Evolutionary conservation across 1,139 yeast species (phyloP), one percentile per base, ranked within the genome.

Genomic region (Yamadazyma songkhlaensis): DNA sequence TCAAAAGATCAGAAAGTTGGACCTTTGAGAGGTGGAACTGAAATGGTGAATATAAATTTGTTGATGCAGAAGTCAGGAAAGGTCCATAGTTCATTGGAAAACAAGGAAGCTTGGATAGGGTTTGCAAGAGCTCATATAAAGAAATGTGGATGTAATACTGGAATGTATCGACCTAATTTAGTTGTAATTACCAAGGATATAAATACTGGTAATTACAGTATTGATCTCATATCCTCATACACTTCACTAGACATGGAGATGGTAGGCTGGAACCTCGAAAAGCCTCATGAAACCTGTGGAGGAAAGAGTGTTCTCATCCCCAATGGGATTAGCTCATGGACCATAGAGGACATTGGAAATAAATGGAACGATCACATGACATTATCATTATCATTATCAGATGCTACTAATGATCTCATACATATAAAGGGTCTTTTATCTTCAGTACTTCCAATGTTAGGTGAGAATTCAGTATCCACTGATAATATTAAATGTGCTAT

Each of bases 61-160:
- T 32, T 56, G 62, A 25, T 48, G 62, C 44, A 50, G 15, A 42
- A 30, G 6, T 13, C 17, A 13, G 9, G 20, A 23, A 12, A 22
- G 22, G 7, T 7, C 7, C 3, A 3, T 4, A 6, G 5, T 10
- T 12, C 25, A 6, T 22, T 14, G 10, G 12, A 53, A 9, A 61
- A 61, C 25, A 55, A 67, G 31, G 67, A 71, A 43, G 55, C 72
- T 44, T 73, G 73, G 67, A 45, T 74, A 22, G 77, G 77, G 2
- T 70, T 74, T 51, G 74, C 74, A 1, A 60, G 77, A 44, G 64
- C 76, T 2, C 76, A 73, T 46, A 45, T 74, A 10, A 55, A 60
- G 33, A 44, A 59, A 6, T 74, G 80, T 55, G 77, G 77, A 2
- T 74, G 80, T 53, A 74, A 77, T 23, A 51, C 51, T 13, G 59